A percentile compares a stretch with the other conserved stretches of the same genome.
phyloP scores from a whole-genome alignment of 2,329 filamentous ascomycete species.

The Trichoderma oligosporum region DNA sequence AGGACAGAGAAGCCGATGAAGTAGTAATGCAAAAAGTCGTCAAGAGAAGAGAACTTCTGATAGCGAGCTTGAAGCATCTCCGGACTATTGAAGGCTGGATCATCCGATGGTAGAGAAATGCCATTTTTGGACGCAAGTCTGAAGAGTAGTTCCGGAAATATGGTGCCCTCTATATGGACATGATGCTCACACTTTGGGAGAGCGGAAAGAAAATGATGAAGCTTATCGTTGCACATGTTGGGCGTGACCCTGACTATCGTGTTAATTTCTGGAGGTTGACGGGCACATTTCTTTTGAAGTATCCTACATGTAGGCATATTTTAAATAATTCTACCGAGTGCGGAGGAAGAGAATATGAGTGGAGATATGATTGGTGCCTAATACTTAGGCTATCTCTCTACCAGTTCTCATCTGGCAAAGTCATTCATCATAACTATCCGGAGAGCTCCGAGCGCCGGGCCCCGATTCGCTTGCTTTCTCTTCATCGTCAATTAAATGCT shows the following conservation, averaged over 20 bases:
- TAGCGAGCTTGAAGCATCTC: conserved; percentile 61
- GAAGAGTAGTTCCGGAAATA: conserved; percentile 68
- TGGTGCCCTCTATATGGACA: conserved; percentile 72
- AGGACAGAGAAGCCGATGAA: conserved; percentile 72
- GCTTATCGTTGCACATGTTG: conserved; percentile 49
- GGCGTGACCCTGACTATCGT: neutral
- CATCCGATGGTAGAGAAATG: conserved; percentile 54
- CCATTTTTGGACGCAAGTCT: conserved; percentile 62
- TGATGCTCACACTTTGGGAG: conserved; percentile 82
- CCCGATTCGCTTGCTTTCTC: neutral
- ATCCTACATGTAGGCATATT: no score
- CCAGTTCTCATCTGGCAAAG: neutral
- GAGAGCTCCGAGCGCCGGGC: conserved; percentile 5
- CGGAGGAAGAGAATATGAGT: neutral
- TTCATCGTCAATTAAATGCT: neutral
- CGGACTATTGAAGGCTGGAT: conserved; percentile 60
- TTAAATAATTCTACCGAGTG: neutral
- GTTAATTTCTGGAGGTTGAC: no score
- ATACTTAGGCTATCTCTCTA: neutral
- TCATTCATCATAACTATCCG: neutral
- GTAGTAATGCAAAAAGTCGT: conserved; percentile 77
- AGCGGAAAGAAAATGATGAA: conserved; percentile 56
- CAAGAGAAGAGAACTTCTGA: conserved; percentile 62
- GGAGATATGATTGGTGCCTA: neutral
- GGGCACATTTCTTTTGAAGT: no score